phyloP scores from a whole-genome alignment of 2,329 filamentous ascomycete species.

The Stenocarpella maydis region DNA sequence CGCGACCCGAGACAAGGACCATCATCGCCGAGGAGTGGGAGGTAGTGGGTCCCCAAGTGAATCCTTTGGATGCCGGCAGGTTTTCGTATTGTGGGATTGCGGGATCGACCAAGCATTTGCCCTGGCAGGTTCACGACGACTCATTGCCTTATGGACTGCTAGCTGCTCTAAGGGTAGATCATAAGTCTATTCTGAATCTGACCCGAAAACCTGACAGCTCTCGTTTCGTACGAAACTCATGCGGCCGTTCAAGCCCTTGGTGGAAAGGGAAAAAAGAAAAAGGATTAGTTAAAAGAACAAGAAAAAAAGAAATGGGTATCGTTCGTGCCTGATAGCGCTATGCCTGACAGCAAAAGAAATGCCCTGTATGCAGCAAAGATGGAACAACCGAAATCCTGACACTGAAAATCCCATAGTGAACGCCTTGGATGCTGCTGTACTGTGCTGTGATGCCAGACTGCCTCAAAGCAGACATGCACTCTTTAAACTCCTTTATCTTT shows the following conservation, averaged over 20 bases:
- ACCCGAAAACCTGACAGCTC: background rate
- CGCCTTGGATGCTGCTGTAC: slow-evolving; percentile 11
- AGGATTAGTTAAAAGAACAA: too few relatives aligned
- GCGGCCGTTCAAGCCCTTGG: background rate
- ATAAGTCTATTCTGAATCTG: background rate
- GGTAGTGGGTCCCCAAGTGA: background rate
- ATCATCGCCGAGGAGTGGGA: background rate
- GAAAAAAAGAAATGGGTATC: slow-evolving; percentile 36
- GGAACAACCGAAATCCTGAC: background rate
- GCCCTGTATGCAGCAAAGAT: slow-evolving; percentile 23
- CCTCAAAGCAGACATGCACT: slow-evolving; percentile 23
- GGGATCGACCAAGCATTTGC: background rate
- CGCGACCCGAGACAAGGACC: background rate
- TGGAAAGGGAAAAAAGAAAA: too few relatives aligned
- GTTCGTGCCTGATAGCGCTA: slow-evolving; percentile 37
- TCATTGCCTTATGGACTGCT: background rate
- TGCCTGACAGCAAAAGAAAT: slow-evolving; percentile 33
- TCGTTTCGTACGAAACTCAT: too few relatives aligned
- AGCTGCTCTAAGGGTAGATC: background rate
- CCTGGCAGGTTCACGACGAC: background rate
- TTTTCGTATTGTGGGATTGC: background rate
- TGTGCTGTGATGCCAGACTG: slow-evolving; percentile 12
- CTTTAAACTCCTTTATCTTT: background rate
- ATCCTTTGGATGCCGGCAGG: background rate
- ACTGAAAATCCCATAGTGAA: background rate